Base-by-base conservation (phyloP, 306 rosid species). In the Parietaria judaica region DNA sequence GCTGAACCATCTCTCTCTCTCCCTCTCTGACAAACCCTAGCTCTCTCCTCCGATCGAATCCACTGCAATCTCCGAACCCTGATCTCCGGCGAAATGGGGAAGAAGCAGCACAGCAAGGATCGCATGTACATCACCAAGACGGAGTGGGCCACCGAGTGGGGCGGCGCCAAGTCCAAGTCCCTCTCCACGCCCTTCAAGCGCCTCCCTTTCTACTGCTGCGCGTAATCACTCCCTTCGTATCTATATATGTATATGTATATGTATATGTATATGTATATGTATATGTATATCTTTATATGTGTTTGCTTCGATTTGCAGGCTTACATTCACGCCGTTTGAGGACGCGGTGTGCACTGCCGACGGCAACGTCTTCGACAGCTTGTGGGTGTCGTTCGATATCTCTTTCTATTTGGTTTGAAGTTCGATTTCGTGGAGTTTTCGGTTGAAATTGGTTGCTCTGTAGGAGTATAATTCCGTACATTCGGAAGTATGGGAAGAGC, bases 81-180 rank as follows among this genome's bases (percentile, higher is more conserved):
- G 3, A 49, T 1, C 53, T 0, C 8, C 3, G 53, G 3, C 15
- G 15, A 60, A 45, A 92, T 92, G 96, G 98, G 95, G 80, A 92
- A 92, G 87, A 88, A 92, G 69, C 98, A 88, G 71, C 98, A 88
- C 62, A 92, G 98, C 74, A 92, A 92, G 63, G 96, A 92, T 58
- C 79, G 98, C 14, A 84, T 92, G 95, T 92, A 64, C 79, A 77
- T 92, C 49, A 92, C 99, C 44, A 88, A 80, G 69, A 92, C 99
- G n/a, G 99, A 92, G 76, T 92, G 99, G 96, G 96, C 96, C 35
- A 86, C 96, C 8, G 99, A 92, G 68, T 92, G 96, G 96, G 99
- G 96, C 8, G 96, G 99, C 68, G 92, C 86, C 67, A 92, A 92
- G 73, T 60, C 96, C 79, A 88, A 88, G 72, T 72, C 83, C 38